Evolutionary conservation across 2,329 filamentous ascomycete species (phyloP).

Genomic region (Alternaria gansuensis): DNA sequence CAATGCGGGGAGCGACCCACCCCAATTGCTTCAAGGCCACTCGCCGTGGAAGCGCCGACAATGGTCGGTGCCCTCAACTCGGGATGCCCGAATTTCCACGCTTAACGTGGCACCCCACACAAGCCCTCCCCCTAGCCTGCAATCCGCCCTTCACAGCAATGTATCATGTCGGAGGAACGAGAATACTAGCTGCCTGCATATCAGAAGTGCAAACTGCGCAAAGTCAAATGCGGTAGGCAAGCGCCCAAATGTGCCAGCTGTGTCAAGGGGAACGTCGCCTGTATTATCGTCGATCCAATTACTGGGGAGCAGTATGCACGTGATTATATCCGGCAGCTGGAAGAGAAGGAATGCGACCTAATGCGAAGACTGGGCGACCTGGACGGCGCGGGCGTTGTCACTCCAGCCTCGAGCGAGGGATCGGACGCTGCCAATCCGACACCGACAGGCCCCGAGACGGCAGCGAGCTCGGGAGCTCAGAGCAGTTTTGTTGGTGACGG

Average conservation of each 20-base stretch:
- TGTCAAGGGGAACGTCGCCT: conserved; percentile 23
- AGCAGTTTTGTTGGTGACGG: conserved; percentile 29
- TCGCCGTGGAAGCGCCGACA: no score
- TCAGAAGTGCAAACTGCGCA: conserved; percentile 27
- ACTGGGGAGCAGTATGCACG: conserved; percentile 28
- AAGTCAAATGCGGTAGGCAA: conserved; percentile 26
- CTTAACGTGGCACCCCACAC: no score
- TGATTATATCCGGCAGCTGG: conserved; percentile 24
- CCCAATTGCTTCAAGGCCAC: no score
- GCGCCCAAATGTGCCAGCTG: conserved; percentile 29
- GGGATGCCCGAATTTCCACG: no score
- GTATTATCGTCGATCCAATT: conserved; percentile 24
- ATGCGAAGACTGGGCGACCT: conserved; percentile 6
- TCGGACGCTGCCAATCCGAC: neutral
- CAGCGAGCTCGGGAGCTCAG: conserved; percentile 15
- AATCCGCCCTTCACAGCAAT: neutral
- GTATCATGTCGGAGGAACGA: neutral
- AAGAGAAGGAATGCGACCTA: conserved; percentile 20
- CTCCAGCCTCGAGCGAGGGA: neutral
- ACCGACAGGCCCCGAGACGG: conserved; percentile 7
- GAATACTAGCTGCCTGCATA: conserved; percentile 21
- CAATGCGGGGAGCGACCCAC: no score
- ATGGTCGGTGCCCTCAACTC: no score
- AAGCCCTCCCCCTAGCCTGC: neutral
- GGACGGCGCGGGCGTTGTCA: neutral